Base-by-base conservation (phyloP, 192 early-diverging fungal species). In the Entomortierella lignicola region DNA sequence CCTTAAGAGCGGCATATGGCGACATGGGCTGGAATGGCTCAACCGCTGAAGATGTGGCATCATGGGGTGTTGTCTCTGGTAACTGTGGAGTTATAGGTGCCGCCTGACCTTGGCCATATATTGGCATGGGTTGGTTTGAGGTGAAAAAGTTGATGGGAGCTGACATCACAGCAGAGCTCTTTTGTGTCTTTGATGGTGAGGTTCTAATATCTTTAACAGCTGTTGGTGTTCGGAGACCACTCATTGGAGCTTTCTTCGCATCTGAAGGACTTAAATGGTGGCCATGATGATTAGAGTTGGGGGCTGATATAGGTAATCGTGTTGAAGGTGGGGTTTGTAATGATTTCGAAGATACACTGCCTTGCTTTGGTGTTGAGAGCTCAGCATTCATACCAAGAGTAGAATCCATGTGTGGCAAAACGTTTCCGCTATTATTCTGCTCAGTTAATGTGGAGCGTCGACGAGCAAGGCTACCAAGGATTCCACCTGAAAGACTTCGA, bases 1-100 rank as follows among this genome's bases (percentile, higher is more conserved):
- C 68, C 50, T 89, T 87, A 42, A 92, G 71, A 10, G 89, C 91
- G 29, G 87, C 87, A 56, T 87, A 84, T 12, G 91, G 87, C 44
- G 85, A 86, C 29, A 89, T 79, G 8, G 91, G 73, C 2, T 83
- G 67, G 41, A 50, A 60, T 0, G 68, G 75, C 25, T 55, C 64
- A 0, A 57, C 52, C 0, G 50, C 66, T 21, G 39, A 32, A 8
- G n/a, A 15, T 54, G 50, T 58, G 54, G 15, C 18, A 2, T 2
- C 23, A 26, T 2, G 26, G 2, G 1, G 32, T 4, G 11, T 51
- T 37, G 15, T 20, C 20, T 47, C 44, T 15, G 2, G 8, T 47
- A 15, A 20, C 17, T 47, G 5, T 47, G 44, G 44, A 11, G 44
- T 27, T 39, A 31, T n/a, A 0, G 53, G 23, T 15, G 66, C 4